A percentile compares a stretch with the other conserved stretches of the same genome.
phyloP scores from a whole-genome alignment of 352 stramenopile genomes.

The Pythium dissotocum region DNA sequence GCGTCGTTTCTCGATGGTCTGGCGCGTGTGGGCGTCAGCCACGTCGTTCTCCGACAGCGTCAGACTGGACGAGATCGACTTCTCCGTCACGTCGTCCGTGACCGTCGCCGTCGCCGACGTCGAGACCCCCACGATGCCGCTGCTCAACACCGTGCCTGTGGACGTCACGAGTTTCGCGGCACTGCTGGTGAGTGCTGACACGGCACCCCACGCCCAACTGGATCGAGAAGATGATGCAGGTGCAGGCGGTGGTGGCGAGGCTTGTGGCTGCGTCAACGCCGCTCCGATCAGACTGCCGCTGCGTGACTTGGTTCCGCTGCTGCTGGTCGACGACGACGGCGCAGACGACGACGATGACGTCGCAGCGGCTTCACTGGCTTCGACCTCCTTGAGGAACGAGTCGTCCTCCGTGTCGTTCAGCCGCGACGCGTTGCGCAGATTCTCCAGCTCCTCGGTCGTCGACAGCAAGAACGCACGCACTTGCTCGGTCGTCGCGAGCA shows the following conservation, averaged over 20 bases:
- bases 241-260: neutral
- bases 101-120: slow-evolving; percentile 25
- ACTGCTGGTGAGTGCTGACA: slow-evolving; percentile 72
- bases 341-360: slow-evolving; percentile 11
- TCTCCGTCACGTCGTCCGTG: slow-evolving; percentile 17
- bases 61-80: slow-evolving; percentile 66
- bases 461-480: slow-evolving; percentile 74
- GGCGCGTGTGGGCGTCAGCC: slow-evolving; percentile 3
- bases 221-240: slow-evolving; percentile 10
- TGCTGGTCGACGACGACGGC: neutral
- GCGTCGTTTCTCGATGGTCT: slow-evolving; percentile 48
- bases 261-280: neutral
- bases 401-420: slow-evolving; percentile 47
- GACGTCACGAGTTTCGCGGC: slow-evolving; percentile 77
- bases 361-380: slow-evolving; percentile 34
- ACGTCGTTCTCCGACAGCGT: slow-evolving; percentile 20
- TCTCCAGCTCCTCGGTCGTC: slow-evolving; percentile 82
- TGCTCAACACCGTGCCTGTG: slow-evolving; percentile 55
- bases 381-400: slow-evolving; percentile 39
- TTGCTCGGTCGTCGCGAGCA: slow-evolving; percentile 67
- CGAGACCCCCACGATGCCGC: slow-evolving; percentile 38
- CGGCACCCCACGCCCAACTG: slow-evolving; percentile 69
- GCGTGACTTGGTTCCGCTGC: slow-evolving; percentile 7
- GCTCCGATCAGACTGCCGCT: slow-evolving; percentile 4
- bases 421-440: slow-evolving; percentile 52